phyloP scores from a whole-genome alignment of 23 red algal species.

The Gracilaria vermiculophylla region DNA sequence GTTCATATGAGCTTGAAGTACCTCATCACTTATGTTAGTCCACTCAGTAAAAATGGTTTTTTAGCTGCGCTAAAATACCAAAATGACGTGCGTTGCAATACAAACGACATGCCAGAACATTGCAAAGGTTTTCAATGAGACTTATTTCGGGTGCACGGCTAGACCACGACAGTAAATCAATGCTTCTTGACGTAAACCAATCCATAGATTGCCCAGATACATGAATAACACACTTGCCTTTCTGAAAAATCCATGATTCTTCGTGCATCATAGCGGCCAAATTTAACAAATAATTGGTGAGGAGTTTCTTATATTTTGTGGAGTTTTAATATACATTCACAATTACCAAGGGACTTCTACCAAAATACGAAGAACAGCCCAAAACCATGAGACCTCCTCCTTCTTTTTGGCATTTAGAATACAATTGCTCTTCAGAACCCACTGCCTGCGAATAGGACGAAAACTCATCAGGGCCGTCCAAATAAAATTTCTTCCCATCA shows the following conservation, averaged over 20 bases:
- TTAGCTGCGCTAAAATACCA: too few relatives aligned
- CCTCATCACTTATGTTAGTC: too few relatives aligned
- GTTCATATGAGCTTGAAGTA: too few relatives aligned
- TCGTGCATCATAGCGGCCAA: neutral
- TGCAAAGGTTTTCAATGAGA: too few relatives aligned
- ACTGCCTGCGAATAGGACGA: conserved; percentile 17
- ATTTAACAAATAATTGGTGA: neutral
- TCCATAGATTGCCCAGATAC: neutral
- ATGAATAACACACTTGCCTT: neutral
- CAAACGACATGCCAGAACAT: too few relatives aligned
- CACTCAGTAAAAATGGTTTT: too few relatives aligned
- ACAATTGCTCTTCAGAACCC: neutral
- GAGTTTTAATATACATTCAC: neutral
- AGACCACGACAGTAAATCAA: too few relatives aligned
- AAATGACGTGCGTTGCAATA: too few relatives aligned
- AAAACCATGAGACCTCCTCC: neutral
- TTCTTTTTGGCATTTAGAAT: neutral
- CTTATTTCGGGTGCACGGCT: too few relatives aligned
- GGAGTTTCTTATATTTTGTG: neutral
- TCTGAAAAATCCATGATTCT: neutral
- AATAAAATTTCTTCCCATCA: conserved; percentile 17
- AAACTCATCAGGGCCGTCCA: conserved; percentile 18
- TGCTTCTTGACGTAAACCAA: neutral
- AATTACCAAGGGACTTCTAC: neutral
- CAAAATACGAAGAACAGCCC: neutral